Percentiles rank a stretch among this genome's conserved stretches.
Evolutionary conservation across 2,329 filamentous ascomycete species (phyloP).

Genomic region (Lasiodiplodia sp.): DNA sequence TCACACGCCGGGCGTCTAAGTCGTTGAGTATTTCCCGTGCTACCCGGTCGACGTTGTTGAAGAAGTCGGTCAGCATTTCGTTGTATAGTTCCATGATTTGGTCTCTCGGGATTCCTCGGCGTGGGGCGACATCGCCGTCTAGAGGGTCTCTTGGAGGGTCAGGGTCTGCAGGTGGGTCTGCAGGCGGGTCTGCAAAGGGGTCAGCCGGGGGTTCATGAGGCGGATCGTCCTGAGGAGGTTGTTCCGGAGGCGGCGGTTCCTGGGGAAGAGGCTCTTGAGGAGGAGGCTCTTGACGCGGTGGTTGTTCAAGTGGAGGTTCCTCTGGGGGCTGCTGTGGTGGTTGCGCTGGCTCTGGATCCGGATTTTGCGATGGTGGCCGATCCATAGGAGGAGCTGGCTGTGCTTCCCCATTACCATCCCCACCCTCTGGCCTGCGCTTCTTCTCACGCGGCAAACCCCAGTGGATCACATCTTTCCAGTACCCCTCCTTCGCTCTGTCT

Average conservation of each 20-base stretch:
- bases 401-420: not conserved
- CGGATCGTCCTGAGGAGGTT: too few species aligned
- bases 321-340: not conserved
- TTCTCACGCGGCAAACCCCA: slow-evolving; percentile 9
- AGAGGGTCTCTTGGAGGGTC: not conserved
- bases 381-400: not conserved
- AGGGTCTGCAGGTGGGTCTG: not conserved
- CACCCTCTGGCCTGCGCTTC: not conserved
- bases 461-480: slow-evolving; percentile 7
- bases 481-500: not conserved
- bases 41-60: not conserved
- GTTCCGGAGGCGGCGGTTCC: not conserved
- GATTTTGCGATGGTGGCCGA: not conserved
- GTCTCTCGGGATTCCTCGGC: not conserved
- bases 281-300: too few species aligned
- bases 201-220: too few species aligned
- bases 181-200: not conserved
- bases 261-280: not conserved
- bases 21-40: not conserved
- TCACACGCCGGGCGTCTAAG: not conserved
- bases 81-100: not conserved
- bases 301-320: not conserved
- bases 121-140: not conserved
- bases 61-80: not conserved
- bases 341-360: not conserved